These are phyloP conservation scores for Cicer yamashitae DNA, from an alignment of 306 rosid genomes.

Conservation along the genomic window DNA sequence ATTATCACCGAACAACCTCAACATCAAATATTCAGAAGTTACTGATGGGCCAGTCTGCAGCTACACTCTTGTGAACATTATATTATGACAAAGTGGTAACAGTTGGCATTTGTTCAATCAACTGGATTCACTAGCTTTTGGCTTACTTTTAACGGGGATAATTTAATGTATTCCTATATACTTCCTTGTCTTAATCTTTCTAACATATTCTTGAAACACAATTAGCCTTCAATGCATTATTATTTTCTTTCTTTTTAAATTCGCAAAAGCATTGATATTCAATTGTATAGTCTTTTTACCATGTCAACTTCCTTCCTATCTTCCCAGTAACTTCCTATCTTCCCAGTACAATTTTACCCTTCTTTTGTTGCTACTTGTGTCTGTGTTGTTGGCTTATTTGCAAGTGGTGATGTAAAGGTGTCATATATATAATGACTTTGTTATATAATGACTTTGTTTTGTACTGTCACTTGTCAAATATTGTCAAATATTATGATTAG, in stretches of 20 bases:
- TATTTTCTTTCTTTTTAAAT: slow-evolving; percentile 61
- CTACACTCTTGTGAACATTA: slow-evolving; percentile 60
- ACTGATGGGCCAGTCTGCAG: slow-evolving; percentile 65
- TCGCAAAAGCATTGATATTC: slow-evolving; percentile 58
- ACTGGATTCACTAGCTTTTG: slow-evolving; percentile 70
- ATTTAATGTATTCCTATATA: slow-evolving; percentile 72
- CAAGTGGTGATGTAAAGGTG: slow-evolving; percentile 63
- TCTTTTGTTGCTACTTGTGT: slow-evolving; percentile 53
- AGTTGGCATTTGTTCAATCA: slow-evolving; percentile 76
- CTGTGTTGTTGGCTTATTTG: slow-evolving; percentile 62
- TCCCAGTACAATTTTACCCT: slow-evolving; percentile 60
- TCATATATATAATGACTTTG: too few species aligned
- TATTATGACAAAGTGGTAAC: slow-evolving; percentile 68
- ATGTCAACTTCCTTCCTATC: slow-evolving; percentile 57
- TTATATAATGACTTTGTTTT: slow-evolving; percentile 64
- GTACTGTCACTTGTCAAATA: slow-evolving; percentile 70
- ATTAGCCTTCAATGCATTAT: slow-evolving; percentile 71
- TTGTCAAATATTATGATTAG: slow-evolving; percentile 57
- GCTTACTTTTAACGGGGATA: slow-evolving; percentile 53
- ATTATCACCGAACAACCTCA: slow-evolving; percentile 22
- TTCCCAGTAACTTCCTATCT: slow-evolving; percentile 44
- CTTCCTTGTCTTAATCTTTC: slow-evolving; percentile 67
- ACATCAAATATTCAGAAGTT: slow-evolving; percentile 37
- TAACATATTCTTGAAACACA: slow-evolving; percentile 65
- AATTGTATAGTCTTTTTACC: slow-evolving; percentile 66